Evolutionary conservation across 768 basidiomycete species (phyloP).

Genomic region (Russula sp.): DNA sequence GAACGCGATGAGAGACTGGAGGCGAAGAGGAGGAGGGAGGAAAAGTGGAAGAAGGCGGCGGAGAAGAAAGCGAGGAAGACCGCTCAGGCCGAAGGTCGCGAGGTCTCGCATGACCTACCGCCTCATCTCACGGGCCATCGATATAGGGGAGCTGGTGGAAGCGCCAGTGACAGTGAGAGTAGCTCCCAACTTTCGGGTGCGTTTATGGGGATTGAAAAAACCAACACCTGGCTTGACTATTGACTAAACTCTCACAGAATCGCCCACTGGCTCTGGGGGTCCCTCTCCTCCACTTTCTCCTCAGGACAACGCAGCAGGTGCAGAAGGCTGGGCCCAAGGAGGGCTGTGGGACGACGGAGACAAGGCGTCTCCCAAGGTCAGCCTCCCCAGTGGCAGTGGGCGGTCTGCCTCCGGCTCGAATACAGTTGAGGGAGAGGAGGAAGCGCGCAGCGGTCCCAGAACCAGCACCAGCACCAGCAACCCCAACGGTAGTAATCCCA

Average conservation of each 20-base stretch:
- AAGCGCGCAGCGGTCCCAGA: not conserved
- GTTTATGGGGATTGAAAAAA: not conserved
- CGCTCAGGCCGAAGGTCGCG: not conserved
- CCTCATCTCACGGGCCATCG: not conserved
- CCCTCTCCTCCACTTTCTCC: not conserved
- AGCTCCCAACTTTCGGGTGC: not conserved
- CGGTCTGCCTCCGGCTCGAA: not conserved
- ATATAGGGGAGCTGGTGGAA: not conserved
- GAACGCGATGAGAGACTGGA: slow-evolving; percentile 2
- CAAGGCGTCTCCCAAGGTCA: not conserved
- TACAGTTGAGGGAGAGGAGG: not conserved
- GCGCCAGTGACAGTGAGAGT: not conserved
- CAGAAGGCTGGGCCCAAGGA: not conserved
- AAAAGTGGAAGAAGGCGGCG: not conserved
- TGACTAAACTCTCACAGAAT: not conserved
- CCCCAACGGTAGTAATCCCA: no score
- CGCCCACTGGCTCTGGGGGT: not conserved
- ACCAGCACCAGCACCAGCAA: not conserved
- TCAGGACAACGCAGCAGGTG: not conserved
- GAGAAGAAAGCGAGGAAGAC: not conserved
- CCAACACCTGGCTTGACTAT: not conserved
- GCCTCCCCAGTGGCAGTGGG: not conserved
- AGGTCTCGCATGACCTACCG: not conserved
- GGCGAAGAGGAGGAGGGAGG: not conserved
- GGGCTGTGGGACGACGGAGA: not conserved